These are phyloP conservation scores for Solanum rostratum DNA, from an alignment of 257 asterid species.

Conservation along the genomic window DNA sequence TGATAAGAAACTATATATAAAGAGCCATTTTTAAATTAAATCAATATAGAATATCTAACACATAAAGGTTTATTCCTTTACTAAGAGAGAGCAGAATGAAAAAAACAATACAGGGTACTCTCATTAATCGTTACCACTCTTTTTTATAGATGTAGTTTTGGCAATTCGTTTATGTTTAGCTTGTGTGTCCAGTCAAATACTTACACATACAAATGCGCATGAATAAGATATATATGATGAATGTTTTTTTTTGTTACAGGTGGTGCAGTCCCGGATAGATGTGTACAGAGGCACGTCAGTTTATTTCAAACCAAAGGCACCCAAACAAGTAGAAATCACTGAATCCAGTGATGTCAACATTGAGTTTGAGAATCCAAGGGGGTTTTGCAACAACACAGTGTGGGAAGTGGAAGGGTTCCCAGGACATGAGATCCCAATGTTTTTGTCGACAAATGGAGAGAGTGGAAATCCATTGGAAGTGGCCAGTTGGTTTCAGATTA, in stretches of 20 bases:
- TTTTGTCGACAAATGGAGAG: neutral
- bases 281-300: neutral
- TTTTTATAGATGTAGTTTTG: too few relatives aligned
- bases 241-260: neutral
- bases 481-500: neutral
- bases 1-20: neutral
- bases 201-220: neutral
- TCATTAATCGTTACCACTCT: too few relatives aligned
- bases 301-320: neutral
- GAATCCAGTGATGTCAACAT: neutral
- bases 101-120: too few relatives aligned
- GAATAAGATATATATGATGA: too few relatives aligned
- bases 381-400: neutral
- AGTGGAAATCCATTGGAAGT: neutral
- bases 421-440: neutral
- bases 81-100: too few relatives aligned
- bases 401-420: neutral
- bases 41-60: too few relatives aligned
- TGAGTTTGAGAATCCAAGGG: neutral
- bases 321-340: neutral
- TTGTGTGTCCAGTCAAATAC: neutral
- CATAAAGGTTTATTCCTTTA: too few relatives aligned
- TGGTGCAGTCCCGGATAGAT: neutral
- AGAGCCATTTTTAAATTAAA: too few relatives aligned
- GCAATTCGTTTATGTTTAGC: too few relatives aligned